Evolutionary conservation across 106 monocot species (phyloP).

Genomic region (Apostasia ramifera): DNA sequence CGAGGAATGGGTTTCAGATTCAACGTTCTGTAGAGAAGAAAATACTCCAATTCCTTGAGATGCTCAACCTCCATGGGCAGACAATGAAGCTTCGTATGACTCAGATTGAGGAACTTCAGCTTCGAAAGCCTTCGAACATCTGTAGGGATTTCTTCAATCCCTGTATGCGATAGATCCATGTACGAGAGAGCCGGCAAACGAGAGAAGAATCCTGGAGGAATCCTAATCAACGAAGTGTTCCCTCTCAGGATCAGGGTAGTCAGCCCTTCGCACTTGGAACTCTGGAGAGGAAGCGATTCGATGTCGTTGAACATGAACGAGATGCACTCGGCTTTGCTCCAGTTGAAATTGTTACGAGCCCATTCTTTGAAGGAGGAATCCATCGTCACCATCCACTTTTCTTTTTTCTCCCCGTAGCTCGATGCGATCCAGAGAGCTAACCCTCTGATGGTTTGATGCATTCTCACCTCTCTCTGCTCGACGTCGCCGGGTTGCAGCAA

Average conservation of each 20-base stretch:
- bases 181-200: constrained; percentile 1
- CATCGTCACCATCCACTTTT: constrained; percentile 2
- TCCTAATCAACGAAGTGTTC: neutral
- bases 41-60: neutral
- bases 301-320: neutral
- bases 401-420: neutral
- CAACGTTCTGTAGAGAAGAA: neutral
- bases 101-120: constrained; percentile 22
- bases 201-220: neutral
- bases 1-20: neutral
- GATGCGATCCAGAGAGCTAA: constrained; percentile 19
- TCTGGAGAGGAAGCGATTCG: neutral
- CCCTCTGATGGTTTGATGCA: constrained; percentile 10
- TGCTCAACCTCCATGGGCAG: constrained; percentile 6
- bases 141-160: neutral
- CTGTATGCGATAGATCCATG: constrained; percentile 18
- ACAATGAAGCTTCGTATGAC: neutral
- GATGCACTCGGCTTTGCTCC: neutral
- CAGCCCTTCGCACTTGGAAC: neutral
- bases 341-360: neutral
- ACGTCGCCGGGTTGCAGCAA: constrained; percentile 1
- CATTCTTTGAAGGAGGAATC: neutral
- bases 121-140: neutral
- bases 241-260: neutral
- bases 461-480: constrained; percentile 4